Conservation (phyloP, 805 yeast species). For the Pichia cabralensis region DNA sequence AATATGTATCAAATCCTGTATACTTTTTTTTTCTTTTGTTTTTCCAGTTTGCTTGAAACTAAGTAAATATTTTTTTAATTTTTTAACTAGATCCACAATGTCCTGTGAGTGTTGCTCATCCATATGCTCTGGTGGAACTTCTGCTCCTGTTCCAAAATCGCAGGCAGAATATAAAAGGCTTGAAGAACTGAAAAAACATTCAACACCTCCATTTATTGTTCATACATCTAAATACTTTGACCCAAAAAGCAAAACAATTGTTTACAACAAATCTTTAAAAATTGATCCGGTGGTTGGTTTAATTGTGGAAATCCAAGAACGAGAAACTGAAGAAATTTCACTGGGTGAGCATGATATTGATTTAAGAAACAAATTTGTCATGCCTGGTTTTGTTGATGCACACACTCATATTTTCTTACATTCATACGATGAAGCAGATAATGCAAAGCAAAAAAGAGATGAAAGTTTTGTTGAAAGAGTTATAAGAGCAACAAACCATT, state of each 20-base stretch:
- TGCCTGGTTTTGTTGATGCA: conserved; percentile 24
- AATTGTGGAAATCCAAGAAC: conserved; percentile 9
- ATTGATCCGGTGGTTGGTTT: conserved; percentile 18
- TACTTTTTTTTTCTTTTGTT: too few relatives aligned
- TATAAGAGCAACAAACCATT: conserved; percentile 20
- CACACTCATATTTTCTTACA: conserved; percentile 24
- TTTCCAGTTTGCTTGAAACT: too few relatives aligned
- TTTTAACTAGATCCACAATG: too few relatives aligned
- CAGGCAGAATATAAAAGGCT: conserved; percentile 14
- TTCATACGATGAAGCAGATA: conserved; percentile 21
- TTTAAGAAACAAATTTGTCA: conserved; percentile 15
- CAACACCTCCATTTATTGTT: conserved; percentile 13
- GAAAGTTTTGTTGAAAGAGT: conserved; percentile 21
- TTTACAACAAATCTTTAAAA: conserved; percentile 11
- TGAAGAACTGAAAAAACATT: conserved; percentile 8
- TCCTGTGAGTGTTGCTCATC: conserved; percentile 15
- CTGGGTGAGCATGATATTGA: conserved; percentile 14
- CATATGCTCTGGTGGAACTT: background rate
- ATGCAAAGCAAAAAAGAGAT: conserved; percentile 19
- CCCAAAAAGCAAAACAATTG: conserved; percentile 11
- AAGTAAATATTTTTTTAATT: too few relatives aligned
- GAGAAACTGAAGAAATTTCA: conserved; percentile 5
- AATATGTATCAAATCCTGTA: too few relatives aligned
- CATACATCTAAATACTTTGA: conserved; percentile 17
- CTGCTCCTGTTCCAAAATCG: conserved; percentile 15